Evolutionary conservation across 2,329 filamentous ascomycete genomes (phyloP).

Genomic region (Neonectria magnoliae): DNA sequence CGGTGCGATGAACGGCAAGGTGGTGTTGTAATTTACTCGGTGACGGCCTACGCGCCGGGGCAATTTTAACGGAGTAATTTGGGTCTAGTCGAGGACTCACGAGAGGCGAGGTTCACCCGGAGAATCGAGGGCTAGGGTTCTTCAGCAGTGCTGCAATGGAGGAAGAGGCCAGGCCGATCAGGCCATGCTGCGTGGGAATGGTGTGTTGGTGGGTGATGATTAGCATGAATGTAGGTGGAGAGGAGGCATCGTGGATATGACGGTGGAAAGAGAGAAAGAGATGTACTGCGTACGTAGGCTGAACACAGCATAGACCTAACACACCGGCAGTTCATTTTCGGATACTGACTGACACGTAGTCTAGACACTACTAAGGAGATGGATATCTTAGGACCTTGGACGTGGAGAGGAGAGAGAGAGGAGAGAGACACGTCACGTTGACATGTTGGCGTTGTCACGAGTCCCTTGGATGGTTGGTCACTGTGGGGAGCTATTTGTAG

Average conservation of each 20-base stretch:
- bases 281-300: neutral
- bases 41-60: neutral
- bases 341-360: neutral
- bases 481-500: neutral
- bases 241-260: neutral
- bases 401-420: too few species aligned
- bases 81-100: neutral
- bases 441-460: neutral
- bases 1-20: neutral
- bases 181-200: neutral
- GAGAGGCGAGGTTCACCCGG: neutral
- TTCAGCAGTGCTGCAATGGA: neutral
- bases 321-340: neutral
- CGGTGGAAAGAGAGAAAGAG: neutral
- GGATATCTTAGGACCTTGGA: neutral
- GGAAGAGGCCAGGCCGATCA: neutral
- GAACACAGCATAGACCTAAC: too few species aligned
- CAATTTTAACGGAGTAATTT: slow-evolving; percentile 3
- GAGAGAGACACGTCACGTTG: neutral
- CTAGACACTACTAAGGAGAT: neutral
- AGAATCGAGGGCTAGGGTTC: neutral
- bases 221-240: neutral
- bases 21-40: slow-evolving; percentile 1
- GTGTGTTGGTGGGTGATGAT: neutral
- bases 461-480: neutral